phyloP scores from a whole-genome alignment of 257 asterid species.

The Ajuga chamaepitys region DNA sequence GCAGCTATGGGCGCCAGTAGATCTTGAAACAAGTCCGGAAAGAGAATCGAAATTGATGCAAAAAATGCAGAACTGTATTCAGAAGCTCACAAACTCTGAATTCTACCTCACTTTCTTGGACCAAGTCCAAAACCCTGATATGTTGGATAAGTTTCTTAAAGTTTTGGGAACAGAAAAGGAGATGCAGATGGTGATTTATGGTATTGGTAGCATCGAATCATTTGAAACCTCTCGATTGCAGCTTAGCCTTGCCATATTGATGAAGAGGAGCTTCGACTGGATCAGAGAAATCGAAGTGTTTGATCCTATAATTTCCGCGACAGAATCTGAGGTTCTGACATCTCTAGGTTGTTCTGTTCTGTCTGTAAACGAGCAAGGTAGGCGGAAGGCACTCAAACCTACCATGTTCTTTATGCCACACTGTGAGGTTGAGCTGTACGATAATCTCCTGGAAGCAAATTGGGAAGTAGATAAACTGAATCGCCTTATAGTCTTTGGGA shows the following conservation, averaged over 20 bases:
- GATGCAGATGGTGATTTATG: constrained; percentile 75
- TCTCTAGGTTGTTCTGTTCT: constrained; percentile 73
- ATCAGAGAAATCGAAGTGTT: constrained; percentile 71
- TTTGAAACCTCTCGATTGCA: constrained; percentile 67
- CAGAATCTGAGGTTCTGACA: constrained; percentile 57
- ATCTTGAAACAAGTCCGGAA: constrained; percentile 36
- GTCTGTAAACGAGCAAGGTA: constrained; percentile 69
- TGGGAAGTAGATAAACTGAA: constrained; percentile 43
- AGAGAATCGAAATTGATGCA: constrained; percentile 55
- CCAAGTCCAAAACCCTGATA: constrained; percentile 42
- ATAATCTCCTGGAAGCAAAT: constrained; percentile 64
- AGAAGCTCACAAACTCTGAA: constrained; percentile 41
- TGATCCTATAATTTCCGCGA: constrained; percentile 70
- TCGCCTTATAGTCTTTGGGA: constrained; percentile 49
- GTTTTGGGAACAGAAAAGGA: constrained; percentile 46
- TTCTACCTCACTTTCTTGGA: constrained; percentile 35
- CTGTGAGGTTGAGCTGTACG: constrained; percentile 66
- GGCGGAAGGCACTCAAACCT: constrained; percentile 48
- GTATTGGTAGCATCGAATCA: constrained; percentile 88
- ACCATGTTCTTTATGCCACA: constrained; percentile 94
- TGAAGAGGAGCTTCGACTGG: constrained; percentile 70
- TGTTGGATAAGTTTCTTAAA: constrained; percentile 28
- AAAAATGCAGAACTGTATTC: constrained; percentile 43
- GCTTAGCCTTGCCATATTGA: constrained; percentile 63
- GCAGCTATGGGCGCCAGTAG: constrained; percentile 54